These are phyloP conservation scores for Entomortierella beljakovae DNA, from an alignment of 192 early-diverging fungal genomes.

Conservation along the genomic window DNA sequence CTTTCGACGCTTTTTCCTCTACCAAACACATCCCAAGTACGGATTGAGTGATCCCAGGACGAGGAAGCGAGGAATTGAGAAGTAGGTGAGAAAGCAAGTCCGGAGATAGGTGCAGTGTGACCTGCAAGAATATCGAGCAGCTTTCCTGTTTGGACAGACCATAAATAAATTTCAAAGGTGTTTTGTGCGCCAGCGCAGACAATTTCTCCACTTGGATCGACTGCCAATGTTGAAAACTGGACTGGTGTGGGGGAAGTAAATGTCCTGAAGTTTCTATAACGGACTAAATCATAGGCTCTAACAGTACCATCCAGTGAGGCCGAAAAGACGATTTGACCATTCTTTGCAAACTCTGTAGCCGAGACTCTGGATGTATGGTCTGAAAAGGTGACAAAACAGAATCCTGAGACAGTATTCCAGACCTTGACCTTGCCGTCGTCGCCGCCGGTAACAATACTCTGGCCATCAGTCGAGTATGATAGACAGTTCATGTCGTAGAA, in stretches of 20 bases:
- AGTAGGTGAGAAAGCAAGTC: slow-evolving; percentile 86
- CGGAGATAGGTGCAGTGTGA: slow-evolving; percentile 92
- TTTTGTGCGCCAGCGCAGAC: slow-evolving; percentile 95
- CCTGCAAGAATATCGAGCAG: slow-evolving; percentile 93
- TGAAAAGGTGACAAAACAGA: slow-evolving; percentile 98
- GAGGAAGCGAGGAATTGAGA: slow-evolving; percentile 85
- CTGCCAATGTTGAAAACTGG: slow-evolving; percentile 93
- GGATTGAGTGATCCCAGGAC: slow-evolving; percentile 93
- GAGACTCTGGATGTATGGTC: slow-evolving; percentile 89
- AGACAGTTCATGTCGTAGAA: slow-evolving; percentile 93
- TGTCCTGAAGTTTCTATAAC: slow-evolving; percentile 98
- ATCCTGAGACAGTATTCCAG: slow-evolving; percentile 96
- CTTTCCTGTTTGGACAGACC: slow-evolving; percentile 99
- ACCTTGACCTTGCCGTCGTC: slow-evolving; percentile 98
- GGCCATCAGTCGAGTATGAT: slow-evolving; percentile 92
- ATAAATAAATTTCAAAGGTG: slow-evolving; percentile 97
- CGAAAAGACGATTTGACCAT: slow-evolving; percentile 94
- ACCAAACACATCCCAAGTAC: slow-evolving; percentile 95
- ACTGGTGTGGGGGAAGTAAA: slow-evolving; percentile 96
- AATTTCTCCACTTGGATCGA: slow-evolving; percentile 97
- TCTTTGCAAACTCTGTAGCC: slow-evolving; percentile 90
- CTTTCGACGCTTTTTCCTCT: slow-evolving; percentile 82
- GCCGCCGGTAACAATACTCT: slow-evolving; percentile 94
- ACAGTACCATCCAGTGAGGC: slow-evolving; percentile 98
- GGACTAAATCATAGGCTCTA: slow-evolving; percentile 96